Evolutionary conservation across 768 basidiomycete species (phyloP).

Genomic region (Russula griseocarnosa): DNA sequence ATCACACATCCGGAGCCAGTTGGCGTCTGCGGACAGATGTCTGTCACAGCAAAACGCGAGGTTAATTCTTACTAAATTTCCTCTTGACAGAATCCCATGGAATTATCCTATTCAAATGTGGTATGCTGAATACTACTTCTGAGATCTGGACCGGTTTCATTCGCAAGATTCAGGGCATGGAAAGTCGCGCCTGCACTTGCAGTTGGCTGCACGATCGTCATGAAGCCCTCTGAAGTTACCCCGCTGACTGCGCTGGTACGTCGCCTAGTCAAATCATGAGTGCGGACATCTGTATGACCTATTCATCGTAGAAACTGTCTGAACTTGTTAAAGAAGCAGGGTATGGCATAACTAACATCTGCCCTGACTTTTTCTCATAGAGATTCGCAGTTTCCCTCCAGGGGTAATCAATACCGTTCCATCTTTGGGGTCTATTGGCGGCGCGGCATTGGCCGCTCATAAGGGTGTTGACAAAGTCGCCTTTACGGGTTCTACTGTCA

Average conservation of each 20-base stretch:
- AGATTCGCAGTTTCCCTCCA: constrained; percentile 64
- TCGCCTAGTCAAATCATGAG: constrained; percentile 15
- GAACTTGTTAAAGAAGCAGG: constrained; percentile 82
- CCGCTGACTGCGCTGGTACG: constrained; percentile 77
- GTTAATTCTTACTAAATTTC: constrained; percentile 12
- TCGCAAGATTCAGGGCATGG: constrained; percentile 56
- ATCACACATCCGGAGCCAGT: constrained; percentile 88
- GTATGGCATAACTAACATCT: constrained; percentile 38
- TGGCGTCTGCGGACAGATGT: constrained; percentile 95
- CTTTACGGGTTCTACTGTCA: constrained; percentile 89
- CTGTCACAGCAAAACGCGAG: constrained; percentile 28
- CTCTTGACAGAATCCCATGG: constrained; percentile 70
- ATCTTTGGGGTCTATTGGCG: constrained; percentile 76
- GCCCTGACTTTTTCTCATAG: constrained; percentile 13
- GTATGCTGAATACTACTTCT: constrained; percentile 36
- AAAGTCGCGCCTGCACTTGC: constrained; percentile 92
- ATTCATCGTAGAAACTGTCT: constrained; percentile 60
- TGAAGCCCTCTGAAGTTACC: constrained; percentile 90
- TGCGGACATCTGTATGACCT: constrained; percentile 18
- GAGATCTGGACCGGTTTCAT: background rate
- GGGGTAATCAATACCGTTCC: constrained; percentile 89
- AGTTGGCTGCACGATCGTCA: constrained; percentile 86
- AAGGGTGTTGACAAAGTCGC: constrained; percentile 89
- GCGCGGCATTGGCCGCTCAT: constrained; percentile 80
- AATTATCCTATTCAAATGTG: constrained; percentile 90